A percentile compares a stretch with the other conserved stretches of the same genome.
These are phyloP conservation scores for Phytophthora kernoviae DNA, from an alignment of 352 stramenopile genomes.

Conservation along the genomic window DNA sequence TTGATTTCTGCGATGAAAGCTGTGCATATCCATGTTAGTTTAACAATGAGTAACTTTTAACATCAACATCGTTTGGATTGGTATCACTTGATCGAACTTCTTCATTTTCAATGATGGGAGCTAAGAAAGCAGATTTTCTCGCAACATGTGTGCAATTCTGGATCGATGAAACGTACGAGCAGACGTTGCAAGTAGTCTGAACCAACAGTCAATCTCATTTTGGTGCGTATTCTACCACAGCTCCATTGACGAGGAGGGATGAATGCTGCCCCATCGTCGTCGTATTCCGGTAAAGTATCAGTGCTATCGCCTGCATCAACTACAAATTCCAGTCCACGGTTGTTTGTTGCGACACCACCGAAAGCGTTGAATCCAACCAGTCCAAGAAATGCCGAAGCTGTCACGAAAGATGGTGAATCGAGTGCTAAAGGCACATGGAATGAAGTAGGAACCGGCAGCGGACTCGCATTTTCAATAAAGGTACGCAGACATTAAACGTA, in stretches of 20 bases:
- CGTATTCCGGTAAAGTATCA: slow-evolving; percentile 20
- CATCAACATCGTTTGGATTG: too few relatives aligned
- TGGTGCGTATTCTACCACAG: neutral
- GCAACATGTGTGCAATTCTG: too few relatives aligned
- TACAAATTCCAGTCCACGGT: slow-evolving; percentile 15
- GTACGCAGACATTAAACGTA: neutral
- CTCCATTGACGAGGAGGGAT: slow-evolving; percentile 16
- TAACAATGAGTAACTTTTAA: too few relatives aligned
- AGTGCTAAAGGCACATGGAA: slow-evolving; percentile 6
- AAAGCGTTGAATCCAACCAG: slow-evolving; percentile 13
- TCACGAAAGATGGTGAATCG: neutral
- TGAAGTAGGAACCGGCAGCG: slow-evolving; percentile 13
- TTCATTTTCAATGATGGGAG: too few relatives aligned
- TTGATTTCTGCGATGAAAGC: neutral
- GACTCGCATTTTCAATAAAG: slow-evolving; percentile 30
- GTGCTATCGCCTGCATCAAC: slow-evolving; percentile 13
- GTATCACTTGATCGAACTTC: too few relatives aligned
- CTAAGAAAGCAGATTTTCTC: too few relatives aligned
- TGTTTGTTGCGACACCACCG: slow-evolving; percentile 10
- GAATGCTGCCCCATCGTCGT: slow-evolving; percentile 8
- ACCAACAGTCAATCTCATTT: neutral
- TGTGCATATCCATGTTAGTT: too few relatives aligned
- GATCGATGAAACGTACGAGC: too few relatives aligned
- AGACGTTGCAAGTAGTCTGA: slow-evolving; percentile 5
- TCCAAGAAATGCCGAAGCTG: slow-evolving; percentile 12